phyloP scores from a whole-genome alignment of 2,329 filamentous ascomycete species.

The Colletotrichum orbiculare region DNA sequence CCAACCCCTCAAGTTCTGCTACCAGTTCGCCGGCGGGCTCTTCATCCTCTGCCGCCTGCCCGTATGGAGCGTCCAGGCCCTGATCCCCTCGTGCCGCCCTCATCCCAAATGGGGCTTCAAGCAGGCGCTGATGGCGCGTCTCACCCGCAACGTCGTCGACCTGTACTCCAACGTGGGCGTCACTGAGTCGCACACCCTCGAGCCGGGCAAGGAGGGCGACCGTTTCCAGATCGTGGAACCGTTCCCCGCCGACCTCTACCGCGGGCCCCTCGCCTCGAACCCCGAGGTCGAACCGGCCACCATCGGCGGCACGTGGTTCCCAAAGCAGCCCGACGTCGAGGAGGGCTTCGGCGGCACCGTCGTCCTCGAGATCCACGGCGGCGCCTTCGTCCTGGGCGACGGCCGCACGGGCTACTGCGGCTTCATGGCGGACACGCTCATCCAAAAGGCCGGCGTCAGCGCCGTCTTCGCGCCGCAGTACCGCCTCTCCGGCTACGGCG shows the following conservation, averaged over 20 bases:
- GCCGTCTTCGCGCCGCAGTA: slow-evolving; percentile 47
- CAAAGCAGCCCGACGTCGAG: slow-evolving; percentile 32
- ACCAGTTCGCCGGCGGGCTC: slow-evolving; percentile 11
- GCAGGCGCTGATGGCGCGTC: slow-evolving; percentile 19
- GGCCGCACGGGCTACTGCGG: slow-evolving; percentile 45
- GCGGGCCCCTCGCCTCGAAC: slow-evolving; percentile 30
- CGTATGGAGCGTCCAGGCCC: slow-evolving; percentile 13
- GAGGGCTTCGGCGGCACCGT: slow-evolving; percentile 33
- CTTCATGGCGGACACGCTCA: slow-evolving; percentile 41
- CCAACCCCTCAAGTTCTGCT: slow-evolving; percentile 12
- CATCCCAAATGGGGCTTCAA: slow-evolving; percentile 28
- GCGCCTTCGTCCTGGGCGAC: slow-evolving; percentile 45
- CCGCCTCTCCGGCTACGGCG: slow-evolving; percentile 41
- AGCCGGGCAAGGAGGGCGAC: slow-evolving; percentile 40
- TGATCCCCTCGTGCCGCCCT: slow-evolving; percentile 17
- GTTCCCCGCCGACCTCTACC: slow-evolving; percentile 34
- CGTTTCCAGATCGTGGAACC: slow-evolving; percentile 40
- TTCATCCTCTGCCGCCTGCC: slow-evolving; percentile 16
- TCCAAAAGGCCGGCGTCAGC: slow-evolving; percentile 39
- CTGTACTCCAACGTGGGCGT: slow-evolving; percentile 24
- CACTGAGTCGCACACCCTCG: slow-evolving; percentile 38
- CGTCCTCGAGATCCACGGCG: slow-evolving; percentile 47
- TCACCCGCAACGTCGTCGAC: slow-evolving; percentile 19
- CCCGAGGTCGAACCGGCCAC: slow-evolving; percentile 34
- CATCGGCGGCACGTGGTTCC: slow-evolving; percentile 41